Evolutionary conservation across 2,329 filamentous ascomycete species (phyloP), one percentile per base, ranked within the genome.

Genomic region (Cryoendolithus antarcticus): DNA sequence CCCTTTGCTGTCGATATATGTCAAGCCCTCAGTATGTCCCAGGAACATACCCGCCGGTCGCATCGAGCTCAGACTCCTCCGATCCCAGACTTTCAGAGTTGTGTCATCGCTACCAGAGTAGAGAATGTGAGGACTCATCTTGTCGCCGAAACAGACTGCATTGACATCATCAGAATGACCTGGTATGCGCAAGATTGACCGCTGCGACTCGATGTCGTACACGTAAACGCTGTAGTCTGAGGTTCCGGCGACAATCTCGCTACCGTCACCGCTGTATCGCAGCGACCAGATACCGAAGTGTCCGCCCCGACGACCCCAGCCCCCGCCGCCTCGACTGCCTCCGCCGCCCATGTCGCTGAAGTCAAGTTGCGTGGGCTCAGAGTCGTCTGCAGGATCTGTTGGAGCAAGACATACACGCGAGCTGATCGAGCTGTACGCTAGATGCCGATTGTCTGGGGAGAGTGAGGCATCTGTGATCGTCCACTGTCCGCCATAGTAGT

Each of bases 101-200:
- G 83, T 80, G 56, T 98, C 91, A 55, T 98, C 91, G 0, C 86
- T 94, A 12, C 91, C 91, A 0, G 88, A 95, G 62, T 95, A 96
- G 2, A 98, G 70, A 44, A 96, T 89, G 57, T 98, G 88, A 1
- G 91, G 89, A 0, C 85, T 93, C 24, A 75, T 74, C 44, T 78
- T 79, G 61, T 96, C 88, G 1, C 86, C 91, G 54, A 93, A 96
- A 60, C 88, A 95, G 1, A 98, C 91, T 4, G 91, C 91, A 52
- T 96, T 98, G 39, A 96, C 89, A 57, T 98, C 86, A 50, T 93
- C 77, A 4, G 75, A 66, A 55, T 98, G 91, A 1, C 86, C 88
- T 10, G 69, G 67, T 19, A 94, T 75, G 35, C 77, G 74, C 40
- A 95, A 75, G 27, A 93, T 71, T 0, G 83, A 75, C 34, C 73